A percentile compares a stretch with the other conserved stretches of the same genome.
phyloP scores from a whole-genome alignment of 2,329 filamentous ascomycete species.

The Lachnellula willkommii region DNA sequence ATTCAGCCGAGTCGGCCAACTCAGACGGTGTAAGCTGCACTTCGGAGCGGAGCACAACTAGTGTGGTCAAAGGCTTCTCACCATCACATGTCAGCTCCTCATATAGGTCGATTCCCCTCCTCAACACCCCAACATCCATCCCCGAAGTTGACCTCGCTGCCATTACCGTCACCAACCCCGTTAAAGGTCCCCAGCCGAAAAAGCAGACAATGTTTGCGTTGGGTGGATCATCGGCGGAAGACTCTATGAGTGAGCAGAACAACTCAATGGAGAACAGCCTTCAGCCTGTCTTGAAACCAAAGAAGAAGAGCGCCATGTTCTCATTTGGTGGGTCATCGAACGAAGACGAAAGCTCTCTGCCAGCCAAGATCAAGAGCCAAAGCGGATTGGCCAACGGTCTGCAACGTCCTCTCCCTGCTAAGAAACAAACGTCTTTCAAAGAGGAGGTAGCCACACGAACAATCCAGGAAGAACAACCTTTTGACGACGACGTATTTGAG shows the following conservation, averaged over 20 bases:
- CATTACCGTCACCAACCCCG: constrained; percentile 38
- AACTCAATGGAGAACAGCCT: constrained; percentile 25
- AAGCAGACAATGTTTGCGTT: constrained; percentile 50
- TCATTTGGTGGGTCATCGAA: constrained; percentile 75
- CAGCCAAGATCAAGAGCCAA: constrained; percentile 40
- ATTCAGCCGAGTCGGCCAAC: constrained; percentile 33
- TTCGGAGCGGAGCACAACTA: constrained; percentile 42
- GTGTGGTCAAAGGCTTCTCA: constrained; percentile 81
- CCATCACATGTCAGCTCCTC: constrained; percentile 68
- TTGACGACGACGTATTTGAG: constrained; percentile 52
- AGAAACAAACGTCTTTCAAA: constrained; percentile 80
- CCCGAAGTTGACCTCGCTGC: constrained; percentile 48
- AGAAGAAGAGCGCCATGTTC: constrained; percentile 60
- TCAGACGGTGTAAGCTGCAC: constrained; percentile 34
- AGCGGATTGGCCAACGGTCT: constrained; percentile 52
- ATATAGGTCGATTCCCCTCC: constrained; percentile 45
- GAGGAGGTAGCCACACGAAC: constrained; percentile 66
- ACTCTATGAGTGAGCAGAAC: constrained; percentile 31
- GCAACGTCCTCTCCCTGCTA: constrained; percentile 41
- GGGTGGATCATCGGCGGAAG: constrained; percentile 34
- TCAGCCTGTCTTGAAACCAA: constrained; percentile 14
- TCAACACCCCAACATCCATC: constrained; percentile 34
- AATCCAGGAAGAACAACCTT: constrained; percentile 51
- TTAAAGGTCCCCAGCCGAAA: constrained; percentile 56
- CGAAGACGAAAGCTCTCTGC: constrained; percentile 73